Conservation (phyloP, 257 asterid species). For the Mentha longifolia region DNA sequence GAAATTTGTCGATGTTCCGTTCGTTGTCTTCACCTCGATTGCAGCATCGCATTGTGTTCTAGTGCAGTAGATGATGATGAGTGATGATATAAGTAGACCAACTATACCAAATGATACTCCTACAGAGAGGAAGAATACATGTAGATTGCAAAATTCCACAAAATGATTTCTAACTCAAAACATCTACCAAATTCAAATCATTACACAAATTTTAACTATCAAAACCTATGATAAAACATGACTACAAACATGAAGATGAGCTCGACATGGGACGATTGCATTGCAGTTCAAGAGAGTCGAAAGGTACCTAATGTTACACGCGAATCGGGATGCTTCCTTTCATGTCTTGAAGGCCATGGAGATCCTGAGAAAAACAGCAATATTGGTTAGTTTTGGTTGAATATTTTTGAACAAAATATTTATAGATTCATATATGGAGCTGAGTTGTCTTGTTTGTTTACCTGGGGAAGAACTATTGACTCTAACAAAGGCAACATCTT, state of each 20-base stretch:
- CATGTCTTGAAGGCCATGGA: not conserved
- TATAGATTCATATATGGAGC: too few relatives aligned
- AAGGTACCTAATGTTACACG: not conserved
- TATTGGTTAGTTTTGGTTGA: not conserved
- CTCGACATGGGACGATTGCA: too few relatives aligned
- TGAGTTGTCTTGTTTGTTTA: not conserved
- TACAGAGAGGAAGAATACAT: not conserved
- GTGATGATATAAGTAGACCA: not conserved
- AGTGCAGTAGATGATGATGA: not conserved
- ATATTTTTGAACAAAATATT: too few relatives aligned
- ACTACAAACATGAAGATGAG: too few relatives aligned
- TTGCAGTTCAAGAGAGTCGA: not conserved
- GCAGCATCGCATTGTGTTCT: too few relatives aligned
- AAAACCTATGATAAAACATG: too few relatives aligned
- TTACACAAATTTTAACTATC: too few relatives aligned
- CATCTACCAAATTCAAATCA: not conserved
- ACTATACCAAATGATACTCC: not conserved
- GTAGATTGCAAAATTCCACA: not conserved
- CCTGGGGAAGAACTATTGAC: not conserved
- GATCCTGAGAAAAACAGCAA: not conserved
- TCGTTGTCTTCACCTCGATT: not conserved
- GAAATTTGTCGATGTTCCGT: not conserved
- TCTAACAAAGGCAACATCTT: not conserved
- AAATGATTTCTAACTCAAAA: not conserved
- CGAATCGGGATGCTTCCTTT: not conserved